Evolutionary conservation across 495 filamentous ascomycete genomes (phyloP), one percentile per base, ranked within the genome.

Genomic region (Aspergillus cavernicola): DNA sequence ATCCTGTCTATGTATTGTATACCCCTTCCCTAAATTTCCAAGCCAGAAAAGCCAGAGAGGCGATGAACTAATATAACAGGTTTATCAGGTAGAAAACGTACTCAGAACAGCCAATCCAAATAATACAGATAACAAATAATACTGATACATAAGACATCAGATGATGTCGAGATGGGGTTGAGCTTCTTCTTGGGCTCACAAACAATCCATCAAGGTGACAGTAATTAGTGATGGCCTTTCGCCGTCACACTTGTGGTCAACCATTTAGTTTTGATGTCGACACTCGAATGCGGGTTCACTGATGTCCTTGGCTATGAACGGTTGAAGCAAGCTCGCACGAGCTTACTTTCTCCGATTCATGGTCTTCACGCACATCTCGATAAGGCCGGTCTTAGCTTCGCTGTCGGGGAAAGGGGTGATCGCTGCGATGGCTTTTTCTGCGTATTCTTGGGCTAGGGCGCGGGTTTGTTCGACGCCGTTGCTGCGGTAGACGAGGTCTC

Each of bases 311-410:
- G n/a, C n/a, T n/a, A n/a, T n/a, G n/a, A 28, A 28, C 24, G 24
- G 9, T 20, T 9, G 42, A 20, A 29, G 24, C 16, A 52, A 31
- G 31, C 19, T 47, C 20, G 19, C 15, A 13, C 19, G 19, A 24
- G 18, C 18, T 24, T 23, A 98, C 66, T 96, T 96, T 63, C 90
- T 80, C 61, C 93, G 80, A 64, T 90, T 87, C 74, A 96, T 80
- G 2, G 90, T 90, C 74, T 96, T 96, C 62, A 85, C 80, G 57
- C 90, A 92, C 87, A 97, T 96, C 55, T 96, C 89, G 58, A 93
- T 79, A 46, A 98, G 75, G 7, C 90, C 92, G 19, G 85, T 77
- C 72, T 95, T 96, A 33, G 95, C 93, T 52, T 97, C 93, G 61
- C 89, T 89, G 46, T 90, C 86, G 13, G 93, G 95, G 70, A 97